phyloP scores from a whole-genome alignment of 768 basidiomycete genomes.

The Xerocomellus chrysenteron region DNA sequence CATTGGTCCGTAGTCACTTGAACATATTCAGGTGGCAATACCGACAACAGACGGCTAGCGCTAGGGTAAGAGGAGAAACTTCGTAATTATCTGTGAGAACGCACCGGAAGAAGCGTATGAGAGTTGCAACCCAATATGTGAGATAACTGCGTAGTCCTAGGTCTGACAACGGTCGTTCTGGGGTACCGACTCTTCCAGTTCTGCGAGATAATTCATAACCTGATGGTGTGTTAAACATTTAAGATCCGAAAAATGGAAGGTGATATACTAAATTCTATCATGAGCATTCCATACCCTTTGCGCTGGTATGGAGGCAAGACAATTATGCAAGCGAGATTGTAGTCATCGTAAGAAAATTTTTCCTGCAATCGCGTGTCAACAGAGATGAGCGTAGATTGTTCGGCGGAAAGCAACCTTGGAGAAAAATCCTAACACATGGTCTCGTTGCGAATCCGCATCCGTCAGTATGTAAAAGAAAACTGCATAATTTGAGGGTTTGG shows the following conservation, averaged over 20 bases:
- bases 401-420: slow-evolving; percentile 47
- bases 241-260: background rate
- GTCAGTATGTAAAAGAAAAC: slow-evolving; percentile 93
- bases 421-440: slow-evolving; percentile 77
- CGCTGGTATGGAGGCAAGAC: slow-evolving; percentile 91
- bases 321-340: slow-evolving; percentile 96
- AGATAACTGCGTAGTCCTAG: slow-evolving; percentile 90
- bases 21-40: slow-evolving; percentile 53
- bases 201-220: slow-evolving; percentile 91
- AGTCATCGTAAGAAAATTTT: slow-evolving; percentile 93
- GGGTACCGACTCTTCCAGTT: slow-evolving; percentile 79
- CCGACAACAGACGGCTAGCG: slow-evolving; percentile 55
- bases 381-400: background rate
- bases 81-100: background rate
- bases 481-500: background rate
- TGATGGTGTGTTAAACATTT: slow-evolving; percentile 29
- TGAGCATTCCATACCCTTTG: slow-evolving; percentile 87
- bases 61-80: background rate
- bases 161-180: slow-evolving; percentile 93
- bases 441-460: slow-evolving; percentile 72
- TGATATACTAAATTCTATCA: slow-evolving; percentile 97
- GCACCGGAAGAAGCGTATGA: slow-evolving; percentile 82
- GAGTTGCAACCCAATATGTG: slow-evolving; percentile 80
- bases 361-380: slow-evolving; percentile 49
- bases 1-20: slow-evolving; percentile 45